Conservation (phyloP, 371 early-diverging fungal species). For the Mortierella sp. region DNA sequence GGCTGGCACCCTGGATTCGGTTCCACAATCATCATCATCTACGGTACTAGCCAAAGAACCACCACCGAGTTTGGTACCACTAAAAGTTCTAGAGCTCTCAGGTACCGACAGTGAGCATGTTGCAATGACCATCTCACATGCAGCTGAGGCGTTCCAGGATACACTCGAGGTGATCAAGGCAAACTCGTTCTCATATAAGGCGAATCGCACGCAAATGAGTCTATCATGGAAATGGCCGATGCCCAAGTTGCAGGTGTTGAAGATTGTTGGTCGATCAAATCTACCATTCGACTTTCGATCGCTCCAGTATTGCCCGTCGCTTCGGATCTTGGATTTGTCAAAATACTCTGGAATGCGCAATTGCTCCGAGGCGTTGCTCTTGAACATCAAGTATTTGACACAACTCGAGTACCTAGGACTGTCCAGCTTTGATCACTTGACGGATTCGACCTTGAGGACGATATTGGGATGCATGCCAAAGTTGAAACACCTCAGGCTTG, state of each 20-base stretch:
- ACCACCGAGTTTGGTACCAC: constrained; percentile 18
- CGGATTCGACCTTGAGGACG: constrained; percentile 43
- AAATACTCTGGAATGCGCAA: constrained; percentile 49
- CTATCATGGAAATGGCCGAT: constrained; percentile 33
- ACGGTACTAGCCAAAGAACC: neutral
- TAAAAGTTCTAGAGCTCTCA: constrained; percentile 33
- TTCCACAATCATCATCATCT: constrained; percentile 11
- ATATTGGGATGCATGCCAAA: constrained; percentile 49
- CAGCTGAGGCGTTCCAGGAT: constrained; percentile 50
- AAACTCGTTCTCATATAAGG: constrained; percentile 32
- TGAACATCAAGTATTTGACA: constrained; percentile 40
- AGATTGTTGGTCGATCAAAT: constrained; percentile 48
- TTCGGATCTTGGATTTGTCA: constrained; percentile 39
- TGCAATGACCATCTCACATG: constrained; percentile 41
- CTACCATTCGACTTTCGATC: constrained; percentile 43
- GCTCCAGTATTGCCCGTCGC: constrained; percentile 39
- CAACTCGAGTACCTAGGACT: constrained; percentile 42
- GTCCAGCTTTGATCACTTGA: constrained; percentile 51
- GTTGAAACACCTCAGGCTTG: constrained; percentile 37
- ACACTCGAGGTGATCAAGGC: constrained; percentile 49
- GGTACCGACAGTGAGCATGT: constrained; percentile 44
- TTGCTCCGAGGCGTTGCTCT: constrained; percentile 32
- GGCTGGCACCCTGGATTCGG: constrained; percentile 6
- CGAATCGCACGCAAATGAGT: constrained; percentile 23
- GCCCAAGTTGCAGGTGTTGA: constrained; percentile 30